phyloP scores from a whole-genome alignment of 495 filamentous ascomycete species.

The Penicillium alfredii region DNA sequence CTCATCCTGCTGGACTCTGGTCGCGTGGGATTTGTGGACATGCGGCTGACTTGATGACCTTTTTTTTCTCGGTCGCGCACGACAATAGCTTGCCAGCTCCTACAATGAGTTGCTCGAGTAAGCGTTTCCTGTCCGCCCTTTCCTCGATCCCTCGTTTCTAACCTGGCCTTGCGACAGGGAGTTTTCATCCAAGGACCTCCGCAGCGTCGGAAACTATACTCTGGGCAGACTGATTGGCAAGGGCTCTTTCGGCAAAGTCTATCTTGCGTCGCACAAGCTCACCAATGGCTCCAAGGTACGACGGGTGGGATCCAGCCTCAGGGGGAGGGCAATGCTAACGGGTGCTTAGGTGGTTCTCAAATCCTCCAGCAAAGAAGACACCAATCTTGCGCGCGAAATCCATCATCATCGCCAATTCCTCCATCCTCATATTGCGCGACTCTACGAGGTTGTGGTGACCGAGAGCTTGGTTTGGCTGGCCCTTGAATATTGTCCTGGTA shows the following conservation, averaged over 20 bases:
- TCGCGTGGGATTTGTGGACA: conserved; percentile 2
- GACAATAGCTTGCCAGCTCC: conserved; percentile 79
- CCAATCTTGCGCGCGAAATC: conserved; percentile 93
- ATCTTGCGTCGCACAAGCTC: conserved; percentile 92
- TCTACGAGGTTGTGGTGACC: conserved; percentile 97
- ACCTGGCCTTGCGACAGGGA: conserved; percentile 54
- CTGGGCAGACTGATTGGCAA: conserved; percentile 90
- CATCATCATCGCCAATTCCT: conserved; percentile 97
- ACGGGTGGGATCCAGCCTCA: conserved; percentile 1
- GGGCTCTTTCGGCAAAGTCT: conserved; percentile 97
- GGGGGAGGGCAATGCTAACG: conserved; percentile 2
- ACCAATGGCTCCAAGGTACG: conserved; percentile 96
- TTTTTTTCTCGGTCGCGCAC: conserved; percentile 10
- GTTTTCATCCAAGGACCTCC: conserved; percentile 87
- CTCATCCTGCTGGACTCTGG: no score
- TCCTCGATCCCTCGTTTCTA: conserved; percentile 8
- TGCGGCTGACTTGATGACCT: conserved; percentile 19
- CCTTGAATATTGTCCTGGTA: conserved; percentile 94
- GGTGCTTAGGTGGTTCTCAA: conserved; percentile 82
- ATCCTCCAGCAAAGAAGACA: conserved; percentile 91
- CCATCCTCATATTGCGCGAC: conserved; percentile 91
- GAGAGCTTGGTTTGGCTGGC: conserved; percentile 94
- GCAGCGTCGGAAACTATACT: conserved; percentile 89
- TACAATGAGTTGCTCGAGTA: conserved; percentile 96
- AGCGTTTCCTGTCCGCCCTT: conserved; percentile 24